Base-by-base conservation (phyloP, 208 protist species). In the Balamuthia mandrillaris region DNA sequence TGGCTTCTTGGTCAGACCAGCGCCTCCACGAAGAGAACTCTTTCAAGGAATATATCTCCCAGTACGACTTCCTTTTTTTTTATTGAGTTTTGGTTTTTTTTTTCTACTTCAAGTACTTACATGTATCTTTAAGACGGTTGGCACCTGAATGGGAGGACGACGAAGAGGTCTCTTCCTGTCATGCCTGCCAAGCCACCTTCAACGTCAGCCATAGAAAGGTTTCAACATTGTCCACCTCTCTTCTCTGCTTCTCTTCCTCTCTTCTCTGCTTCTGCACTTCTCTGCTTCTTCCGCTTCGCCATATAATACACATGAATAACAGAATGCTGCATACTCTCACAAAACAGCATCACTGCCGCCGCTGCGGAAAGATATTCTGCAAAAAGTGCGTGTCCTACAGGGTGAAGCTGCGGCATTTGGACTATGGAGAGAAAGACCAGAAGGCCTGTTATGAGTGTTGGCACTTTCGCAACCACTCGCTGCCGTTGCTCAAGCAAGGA, bases 131-230 rank as follows among this genome's bases (percentile, higher is more conserved):
- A n/a, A n/a, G n/a, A n/a, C n/a, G n/a, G n/a, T n/a, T n/a, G n/a
- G n/a, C n/a, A n/a, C n/a, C n/a, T n/a, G n/a, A 72, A n/a, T 72
- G 63, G 63, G 63, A 49, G 7, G 37, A 33, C 63, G 63, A 72
- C 63, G 10, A 72, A 3, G n/a, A 37, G 2, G 63, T 72, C 9
- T 72, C 63, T 3, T 33, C 63, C 35, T 72, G 63, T 24, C 63
- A 72, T 33, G 47, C 37, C 63, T 72, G 63, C 63, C 63, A 72
- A 33, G 63, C 24, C n/a, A 16, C 63, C 63, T 72, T 72, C 37
- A 72, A 33, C 12, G 18, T 72, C 63, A 41, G 18, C 33, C 16
- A 45, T 14, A 33, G 63, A 16, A 41, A 41, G 33, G 63, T 72
- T 49, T 16, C n/a, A n/a, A n/a, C n/a, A n/a, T 7, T 27, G 14